Percentiles rank a stretch among this genome's conserved stretches.
phyloP scores from a whole-genome alignment of 1,284 basidiomycete genomes.

The Malassezia psittaci region DNA sequence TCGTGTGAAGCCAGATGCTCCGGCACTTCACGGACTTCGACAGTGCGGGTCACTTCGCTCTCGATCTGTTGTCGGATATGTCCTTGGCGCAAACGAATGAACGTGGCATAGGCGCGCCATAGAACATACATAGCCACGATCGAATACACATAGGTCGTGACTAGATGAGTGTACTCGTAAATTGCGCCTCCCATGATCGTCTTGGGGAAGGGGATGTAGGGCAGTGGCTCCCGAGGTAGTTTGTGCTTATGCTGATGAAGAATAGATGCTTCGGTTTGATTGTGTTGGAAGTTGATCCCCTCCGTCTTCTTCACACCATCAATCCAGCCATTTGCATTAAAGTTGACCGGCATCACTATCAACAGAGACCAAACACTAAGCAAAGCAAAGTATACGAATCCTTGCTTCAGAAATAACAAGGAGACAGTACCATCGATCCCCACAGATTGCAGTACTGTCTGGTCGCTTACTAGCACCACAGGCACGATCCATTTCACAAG shows the following conservation, averaged over 20 bases:
- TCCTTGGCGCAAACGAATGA: slow-evolving; percentile 73
- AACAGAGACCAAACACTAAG: slow-evolving; percentile 58
- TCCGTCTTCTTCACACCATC: slow-evolving; percentile 35
- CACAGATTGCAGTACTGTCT: slow-evolving; percentile 87
- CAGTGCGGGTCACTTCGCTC: slow-evolving; percentile 60
- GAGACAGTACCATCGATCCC: slow-evolving; percentile 91
- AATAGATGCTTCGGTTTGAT: neutral
- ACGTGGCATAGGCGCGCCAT: slow-evolving; percentile 76
- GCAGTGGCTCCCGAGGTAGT: slow-evolving; percentile 18
- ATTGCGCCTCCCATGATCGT: slow-evolving; percentile 44
- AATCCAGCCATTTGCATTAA: slow-evolving; percentile 40
- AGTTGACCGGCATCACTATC: slow-evolving; percentile 47
- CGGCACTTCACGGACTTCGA: slow-evolving; percentile 75
- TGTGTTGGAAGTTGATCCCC: neutral
- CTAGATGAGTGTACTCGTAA: slow-evolving; percentile 59
- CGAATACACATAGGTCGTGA: slow-evolving; percentile 89
- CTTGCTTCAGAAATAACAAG: slow-evolving; percentile 87
- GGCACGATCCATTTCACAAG: slow-evolving; percentile 93
- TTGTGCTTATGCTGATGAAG: no score
- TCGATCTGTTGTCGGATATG: neutral
- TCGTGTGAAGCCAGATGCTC: slow-evolving; percentile 70
- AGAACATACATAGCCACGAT: slow-evolving; percentile 71
- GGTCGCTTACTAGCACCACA: slow-evolving; percentile 78
- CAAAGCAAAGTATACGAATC: slow-evolving; percentile 73
- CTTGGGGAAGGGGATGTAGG: slow-evolving; percentile 24